phyloP scores from a whole-genome alignment of 345 rosid species.

The Brassica juncea region DNA sequence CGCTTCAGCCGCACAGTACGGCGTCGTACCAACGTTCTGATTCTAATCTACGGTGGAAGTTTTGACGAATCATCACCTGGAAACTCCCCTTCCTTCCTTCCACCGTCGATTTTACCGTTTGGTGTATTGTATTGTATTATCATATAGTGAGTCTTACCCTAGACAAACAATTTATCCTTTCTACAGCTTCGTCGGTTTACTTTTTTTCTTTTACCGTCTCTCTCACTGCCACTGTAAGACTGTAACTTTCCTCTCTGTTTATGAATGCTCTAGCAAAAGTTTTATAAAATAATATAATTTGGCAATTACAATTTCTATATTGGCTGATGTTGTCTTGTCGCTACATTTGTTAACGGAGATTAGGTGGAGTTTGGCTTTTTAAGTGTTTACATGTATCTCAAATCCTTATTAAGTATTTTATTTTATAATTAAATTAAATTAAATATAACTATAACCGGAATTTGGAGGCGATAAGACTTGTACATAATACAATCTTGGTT shows the following conservation, averaged over 20 bases:
- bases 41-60: slow-evolving; percentile 6
- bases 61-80: neutral
- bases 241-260: slow-evolving; percentile 23
- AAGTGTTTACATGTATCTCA: neutral
- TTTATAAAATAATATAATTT: slow-evolving; percentile 27
- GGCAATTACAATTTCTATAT: slow-evolving; percentile 9
- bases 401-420: neutral
- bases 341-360: slow-evolving; percentile 13
- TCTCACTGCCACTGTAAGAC: slow-evolving; percentile 27
- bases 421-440: too few relatives aligned
- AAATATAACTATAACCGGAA: neutral
- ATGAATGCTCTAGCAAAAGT: slow-evolving; percentile 24
- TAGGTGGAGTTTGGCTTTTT: slow-evolving; percentile 18
- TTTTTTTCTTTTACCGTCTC: neutral
- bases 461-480: neutral
- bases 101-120: slow-evolving; percentile 11
- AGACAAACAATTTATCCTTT: slow-evolving; percentile 27
- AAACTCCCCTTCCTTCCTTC: neutral
- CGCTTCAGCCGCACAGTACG: slow-evolving; percentile 49
- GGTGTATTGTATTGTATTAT: slow-evolving; percentile 18
- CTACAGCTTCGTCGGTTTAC: slow-evolving; percentile 13
- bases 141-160: slow-evolving; percentile 41
- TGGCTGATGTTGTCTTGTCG: slow-evolving; percentile 11
- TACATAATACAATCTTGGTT: neutral
- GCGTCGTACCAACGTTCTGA: slow-evolving; percentile 75